Base-by-base conservation (phyloP, 495 filamentous ascomycete genomes). In the Tricharina praecox region DNA sequence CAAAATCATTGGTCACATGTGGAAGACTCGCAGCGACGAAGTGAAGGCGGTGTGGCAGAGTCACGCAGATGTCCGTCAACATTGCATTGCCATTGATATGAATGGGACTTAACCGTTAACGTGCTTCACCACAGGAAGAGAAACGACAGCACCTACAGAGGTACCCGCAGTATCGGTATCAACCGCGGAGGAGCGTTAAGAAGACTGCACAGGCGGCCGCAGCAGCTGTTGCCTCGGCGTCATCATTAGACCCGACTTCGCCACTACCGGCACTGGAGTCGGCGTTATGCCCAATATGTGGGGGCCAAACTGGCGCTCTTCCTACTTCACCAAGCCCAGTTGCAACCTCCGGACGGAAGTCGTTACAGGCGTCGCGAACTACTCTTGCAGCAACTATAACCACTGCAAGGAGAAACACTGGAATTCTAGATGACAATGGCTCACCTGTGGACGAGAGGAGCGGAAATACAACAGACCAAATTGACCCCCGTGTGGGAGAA, bases 1-100 rank as follows among this genome's bases (percentile, higher is more conserved):
- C 30, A 96, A 96, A 65, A 90, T 95, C 54, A 93, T 96, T 57
- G 90, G 92, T 35, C 79, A 87, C 58, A 78, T 85, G 72, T 97
- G 90, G 90, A 74, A 77, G 49, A 68, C 73, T 50, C 75, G 85
- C 51, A 67, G 78, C 3, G 69, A 79, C 25, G 76, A 82, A n/a
- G 70, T 74, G 23, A 93, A 93, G 64, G 73, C 75, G 32, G 71
- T 82, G 56, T 97, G 92, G 92, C 93, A 88, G 62, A 69, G 68
- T 48, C 71, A 94, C 11, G 92, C 90, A 51, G 85, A 93, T 66
- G 81, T 84, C 65, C n/a, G 39, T 43, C 28, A 18, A 26, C 19
- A 11, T 43, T 43, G 20, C 20, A 25, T 43, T 26, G 21, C 2
- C 3, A 15, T 40, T 10, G n/a, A 18, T 20, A 47, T 19, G 18